Evolutionary conservation across 2,329 filamentous ascomycete species (phyloP), one percentile per base, ranked within the genome.

Genomic region (Aspergillus hortae): DNA sequence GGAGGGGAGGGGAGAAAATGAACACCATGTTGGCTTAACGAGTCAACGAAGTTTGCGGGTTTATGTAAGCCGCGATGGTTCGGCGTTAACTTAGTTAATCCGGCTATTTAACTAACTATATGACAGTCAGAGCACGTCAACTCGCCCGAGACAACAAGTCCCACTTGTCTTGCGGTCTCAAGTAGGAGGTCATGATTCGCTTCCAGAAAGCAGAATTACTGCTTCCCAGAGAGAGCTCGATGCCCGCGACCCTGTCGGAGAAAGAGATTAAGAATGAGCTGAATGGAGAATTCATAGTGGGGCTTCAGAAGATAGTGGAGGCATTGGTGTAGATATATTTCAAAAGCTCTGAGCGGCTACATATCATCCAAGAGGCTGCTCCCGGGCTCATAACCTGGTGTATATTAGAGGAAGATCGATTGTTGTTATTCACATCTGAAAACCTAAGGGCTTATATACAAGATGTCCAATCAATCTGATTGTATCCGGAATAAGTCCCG

Each of bases 201-300:
- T 44, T 44, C 42, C 42, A 44, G 42, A 30, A 44, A 23, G 42
- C 42, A 44, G 32, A 44, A 30, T 27, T 44, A 44, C 42, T 44
- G 42, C 42, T 44, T 44, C 42, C 27, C 12, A 44, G 42, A 44
- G 32, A 23, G 42, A 4, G 19, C 27, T 44, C 15, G 42, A 44
- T 44, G 42, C 42, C 42, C 23, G 14, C 42, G 15, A 44, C 42
- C 27, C 42, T 6, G 42, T 44, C 42, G 21, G 42, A 44, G 7
- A 23, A 44, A 23, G 21, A 44, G 42, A 44, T 44, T 44, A 12
- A 44, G 21, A 12, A 44, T 44, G 12, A 44, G 42, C 27, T 44
- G 15, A 44, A 44, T 44, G 23, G 14, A 12, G n/a, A 30, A 15
- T 44, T 21, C 38, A 42, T 42, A 10, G 38, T 23, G 38, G 38